A percentile compares a stretch with the other conserved stretches of the same genome.
Evolutionary conservation across 1,284 basidiomycete species (phyloP).

Genomic region (Apiotrichum domesticum): DNA sequence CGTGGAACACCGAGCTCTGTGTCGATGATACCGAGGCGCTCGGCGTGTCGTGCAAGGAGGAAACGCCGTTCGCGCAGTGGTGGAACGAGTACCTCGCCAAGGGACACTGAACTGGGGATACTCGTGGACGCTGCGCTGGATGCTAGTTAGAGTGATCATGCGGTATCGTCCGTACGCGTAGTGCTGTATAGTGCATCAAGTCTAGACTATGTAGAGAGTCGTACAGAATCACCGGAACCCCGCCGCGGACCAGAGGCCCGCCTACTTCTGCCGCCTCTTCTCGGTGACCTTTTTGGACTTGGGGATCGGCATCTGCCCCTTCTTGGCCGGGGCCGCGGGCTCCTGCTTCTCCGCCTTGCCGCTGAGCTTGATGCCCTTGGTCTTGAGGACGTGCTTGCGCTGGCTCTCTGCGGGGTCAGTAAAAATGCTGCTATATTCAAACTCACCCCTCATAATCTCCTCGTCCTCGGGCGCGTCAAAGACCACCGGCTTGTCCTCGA

Average conservation of each 20-base stretch:
- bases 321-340: slow-evolving; percentile 2
- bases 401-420: slow-evolving; percentile 37
- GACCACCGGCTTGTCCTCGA: slow-evolving; percentile 15
- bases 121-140: no score
- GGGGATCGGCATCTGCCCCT: slow-evolving; percentile 20
- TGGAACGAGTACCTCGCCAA: slow-evolving; percentile 30
- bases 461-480: slow-evolving; percentile 48
- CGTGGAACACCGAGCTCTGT: slow-evolving; percentile 43
- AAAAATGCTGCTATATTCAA: not conserved
- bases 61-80: slow-evolving; percentile 36
- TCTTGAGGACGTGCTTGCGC: slow-evolving; percentile 47
- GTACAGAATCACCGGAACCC: not conserved
- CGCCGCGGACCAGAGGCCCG: not conserved
- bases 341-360: slow-evolving; percentile 21
- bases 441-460: slow-evolving; percentile 44
- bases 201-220: slow-evolving; percentile 5
- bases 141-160: no score
- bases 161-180: not conserved
- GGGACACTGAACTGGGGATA: no score
- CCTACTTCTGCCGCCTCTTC: slow-evolving; percentile 22
- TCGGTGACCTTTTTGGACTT: slow-evolving; percentile 38
- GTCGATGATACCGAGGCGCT: slow-evolving; percentile 30
- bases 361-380: slow-evolving; percentile 49
- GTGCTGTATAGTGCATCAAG: slow-evolving; percentile 5
- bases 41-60: slow-evolving; percentile 35